Base-by-base conservation (phyloP, 208 protist species). In the Angomonas ambiguus region DNA sequence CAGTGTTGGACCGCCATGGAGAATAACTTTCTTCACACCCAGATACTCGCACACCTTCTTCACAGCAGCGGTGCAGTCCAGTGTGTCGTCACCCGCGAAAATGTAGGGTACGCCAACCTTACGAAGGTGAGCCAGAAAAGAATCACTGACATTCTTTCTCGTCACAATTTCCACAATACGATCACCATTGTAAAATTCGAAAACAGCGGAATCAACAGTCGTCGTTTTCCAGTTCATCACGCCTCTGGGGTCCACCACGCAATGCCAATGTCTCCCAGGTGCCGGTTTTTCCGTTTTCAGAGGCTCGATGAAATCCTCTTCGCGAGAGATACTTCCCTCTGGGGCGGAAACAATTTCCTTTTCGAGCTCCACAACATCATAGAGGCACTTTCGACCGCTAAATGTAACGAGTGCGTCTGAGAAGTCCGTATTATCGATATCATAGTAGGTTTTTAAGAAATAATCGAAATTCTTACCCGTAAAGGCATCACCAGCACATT, bases 21-120 rank as follows among this genome's bases (percentile, higher is more conserved):
- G 66, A 18, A 63, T 45, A 0, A 76, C 64, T 22, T 2, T 6
- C 42, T 70, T 33, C 16, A 58, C 59, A 18, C 62, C 51, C 33
- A 75, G 63, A 13, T 65, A 61, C 62, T 53, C 34, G 27, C 53
- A 62, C 27, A 75, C 38, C 63, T 75, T 75, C 20, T 69, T 34
- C 42, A 67, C 55, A 25, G 70, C 62, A 2, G 69, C 35, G 32
- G 53, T 45, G 55, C 64, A 67, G 45, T 75, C 63, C 27, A 75
- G 57, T 59, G 60, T 64, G 2, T 41, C 34, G 51, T 75, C 66
- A 59, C 70, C 70, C 8, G 69, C 69, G 55, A 75, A 75, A 60
- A 75, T 65, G 70, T 75, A 75, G 38, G 70, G 70, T 49, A 75
- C 59, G 0, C 62, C 48, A 2, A 59, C 51, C 57, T 58, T 59